These are phyloP conservation scores for Xylaria sp. DNA, from an alignment of 2,329 filamentous ascomycete genomes.

Conservation along the genomic window DNA sequence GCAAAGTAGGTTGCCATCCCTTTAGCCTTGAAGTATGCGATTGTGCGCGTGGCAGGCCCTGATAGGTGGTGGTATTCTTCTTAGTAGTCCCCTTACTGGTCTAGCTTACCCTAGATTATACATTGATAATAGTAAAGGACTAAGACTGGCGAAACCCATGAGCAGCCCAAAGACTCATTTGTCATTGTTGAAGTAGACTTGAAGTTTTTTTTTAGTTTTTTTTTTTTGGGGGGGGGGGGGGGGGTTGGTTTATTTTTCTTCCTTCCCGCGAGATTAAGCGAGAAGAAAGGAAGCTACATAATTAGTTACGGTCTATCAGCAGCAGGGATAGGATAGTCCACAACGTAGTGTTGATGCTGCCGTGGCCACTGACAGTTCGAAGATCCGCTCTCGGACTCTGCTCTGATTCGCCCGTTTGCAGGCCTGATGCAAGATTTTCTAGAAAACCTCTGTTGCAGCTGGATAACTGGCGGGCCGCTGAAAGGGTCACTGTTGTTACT, in stretches of 20 bases:
- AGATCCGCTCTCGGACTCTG: conserved; percentile 1
- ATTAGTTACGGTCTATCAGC: neutral
- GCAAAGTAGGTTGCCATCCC: conserved; percentile 5
- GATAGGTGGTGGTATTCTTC: conserved; percentile 21
- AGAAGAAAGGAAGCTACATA: neutral
- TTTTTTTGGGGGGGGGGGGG: no score
- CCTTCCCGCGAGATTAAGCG: neutral
- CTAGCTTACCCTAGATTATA: neutral
- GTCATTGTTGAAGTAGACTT: neutral
- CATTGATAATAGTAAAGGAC: neutral
- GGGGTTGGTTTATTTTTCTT: no score
- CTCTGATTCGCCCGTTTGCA: conserved; percentile 22
- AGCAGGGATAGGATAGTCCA: conserved; percentile 2
- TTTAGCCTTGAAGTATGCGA: conserved; percentile 6
- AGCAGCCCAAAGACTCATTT: conserved; percentile 1
- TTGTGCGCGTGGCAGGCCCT: conserved; percentile 20
- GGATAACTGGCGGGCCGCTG: conserved; percentile 14
- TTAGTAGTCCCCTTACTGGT: conserved; percentile 1
- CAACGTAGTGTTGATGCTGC: neutral
- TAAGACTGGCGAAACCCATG: neutral
- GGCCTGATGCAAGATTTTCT: conserved; percentile 23
- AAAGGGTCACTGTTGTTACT: conserved; percentile 10
- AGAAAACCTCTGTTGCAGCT: conserved; percentile 23
- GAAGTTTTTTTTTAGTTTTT: neutral
- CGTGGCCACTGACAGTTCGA: conserved; percentile 10